These are phyloP conservation scores for Botrytis porri DNA, from an alignment of 2,329 filamentous ascomycete species.

Conservation along the genomic window DNA sequence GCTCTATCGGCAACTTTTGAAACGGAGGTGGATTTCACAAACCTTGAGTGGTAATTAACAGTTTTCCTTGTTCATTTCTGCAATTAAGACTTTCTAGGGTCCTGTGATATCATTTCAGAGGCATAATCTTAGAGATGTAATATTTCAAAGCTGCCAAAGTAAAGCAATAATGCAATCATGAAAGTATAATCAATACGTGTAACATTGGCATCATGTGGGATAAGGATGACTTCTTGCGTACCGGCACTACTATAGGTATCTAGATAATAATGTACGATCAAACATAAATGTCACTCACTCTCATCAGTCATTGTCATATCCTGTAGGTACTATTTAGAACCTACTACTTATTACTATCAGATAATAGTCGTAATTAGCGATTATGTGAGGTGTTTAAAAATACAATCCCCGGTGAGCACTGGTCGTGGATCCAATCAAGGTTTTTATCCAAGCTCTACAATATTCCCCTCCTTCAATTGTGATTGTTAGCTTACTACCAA, in stretches of 20 bases:
- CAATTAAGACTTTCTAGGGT: background rate
- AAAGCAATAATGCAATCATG: background rate
- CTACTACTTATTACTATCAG: background rate
- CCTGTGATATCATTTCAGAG: background rate
- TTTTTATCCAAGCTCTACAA: background rate
- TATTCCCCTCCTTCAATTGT: background rate
- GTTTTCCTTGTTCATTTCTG: background rate
- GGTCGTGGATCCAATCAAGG: background rate
- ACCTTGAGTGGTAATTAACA: slow-evolving; percentile 34
- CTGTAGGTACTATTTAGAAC: background rate
- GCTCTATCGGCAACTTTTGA: slow-evolving; percentile 38
- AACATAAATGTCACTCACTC: background rate
- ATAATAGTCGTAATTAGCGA: background rate
- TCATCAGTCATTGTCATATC: background rate
- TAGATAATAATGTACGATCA: background rate
- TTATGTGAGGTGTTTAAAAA: background rate
- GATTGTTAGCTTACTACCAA: background rate
- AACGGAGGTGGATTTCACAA: slow-evolving; percentile 22
- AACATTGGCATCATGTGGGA: background rate
- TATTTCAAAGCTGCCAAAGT: background rate
- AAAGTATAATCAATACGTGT: background rate
- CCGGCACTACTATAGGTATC: background rate
- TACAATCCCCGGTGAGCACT: background rate
- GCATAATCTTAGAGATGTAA: background rate
- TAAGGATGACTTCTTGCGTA: background rate